Evolutionary conservation across 1,284 basidiomycete species (phyloP), one percentile per base, ranked within the genome.

Genomic region (Cutaneotrichosporon mucoides): DNA sequence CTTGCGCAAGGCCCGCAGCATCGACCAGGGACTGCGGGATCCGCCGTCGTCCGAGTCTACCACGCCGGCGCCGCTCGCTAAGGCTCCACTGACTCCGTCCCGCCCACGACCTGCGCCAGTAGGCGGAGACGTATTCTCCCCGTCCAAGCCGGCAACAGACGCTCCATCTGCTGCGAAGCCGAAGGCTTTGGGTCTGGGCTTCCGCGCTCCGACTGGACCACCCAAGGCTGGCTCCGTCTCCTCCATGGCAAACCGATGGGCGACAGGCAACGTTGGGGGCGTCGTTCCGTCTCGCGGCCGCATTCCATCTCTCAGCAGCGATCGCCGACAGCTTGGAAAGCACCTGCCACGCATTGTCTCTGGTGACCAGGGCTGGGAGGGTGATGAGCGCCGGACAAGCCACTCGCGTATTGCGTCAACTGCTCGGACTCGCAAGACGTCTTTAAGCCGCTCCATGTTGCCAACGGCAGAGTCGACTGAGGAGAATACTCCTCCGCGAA

Each of bases 311-410:
- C 41, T 61, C 44, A 47, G 59, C 37, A 55, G 66, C 7, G 77
- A 79, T 57, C 56, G 68, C 9, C 66, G 77, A n/a, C 65, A 69
- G 5, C 68, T 79, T 5, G 78, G 78, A 24, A 66, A 74, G 48
- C 78, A 79, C 66, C 54, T 79, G 54, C 78, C 78, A 16, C 67
- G 78, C 13, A 77, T 79, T 13, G 78, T 76, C 6, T 77, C 75
- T 5, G 77, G 75, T 8, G 76, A 74, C n/a, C 70, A 67, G 40
- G 73, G 72, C 1, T 75, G 73, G 68, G 70, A 72, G 5, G 75
- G 68, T 6, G 73, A 73, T 8, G 60, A 16, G 2, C 46, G 37
- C 33, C 47, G 52, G 8, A 37, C 49, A 33, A 59, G 59, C 34
- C 16, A 37, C 6, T 15, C 59, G 5, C 56, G 56, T 41, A 53